Evolutionary conservation across 331 rosid species (phyloP).

Genomic region (Dryas integrifolia): DNA sequence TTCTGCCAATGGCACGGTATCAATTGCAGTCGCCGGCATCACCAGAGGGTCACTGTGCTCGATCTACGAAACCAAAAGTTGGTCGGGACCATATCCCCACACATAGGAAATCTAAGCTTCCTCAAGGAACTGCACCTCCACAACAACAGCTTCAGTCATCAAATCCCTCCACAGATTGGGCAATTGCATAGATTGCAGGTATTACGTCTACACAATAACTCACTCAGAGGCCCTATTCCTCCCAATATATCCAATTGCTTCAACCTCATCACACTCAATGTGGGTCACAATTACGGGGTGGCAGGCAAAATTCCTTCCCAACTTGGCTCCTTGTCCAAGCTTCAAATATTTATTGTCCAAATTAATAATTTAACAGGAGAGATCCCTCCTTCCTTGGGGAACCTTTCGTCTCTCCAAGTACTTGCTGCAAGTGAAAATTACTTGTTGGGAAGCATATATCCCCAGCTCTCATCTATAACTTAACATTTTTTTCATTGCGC

Average conservation of each 20-base stretch:
- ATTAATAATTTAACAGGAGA: background rate
- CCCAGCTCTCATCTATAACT: no score
- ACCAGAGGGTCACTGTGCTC: background rate
- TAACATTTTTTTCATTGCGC: no score
- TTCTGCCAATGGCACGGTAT: constrained; percentile 11
- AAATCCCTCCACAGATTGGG: no score
- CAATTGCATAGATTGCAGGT: no score
- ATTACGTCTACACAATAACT: no score
- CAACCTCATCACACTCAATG: background rate
- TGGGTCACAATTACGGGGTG: background rate
- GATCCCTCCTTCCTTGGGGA: no score
- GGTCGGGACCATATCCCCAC: constrained; percentile 8
- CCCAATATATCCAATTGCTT: constrained; percentile 18
- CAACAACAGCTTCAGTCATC: no score
- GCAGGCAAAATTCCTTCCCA: constrained; percentile 10
- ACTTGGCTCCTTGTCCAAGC: background rate
- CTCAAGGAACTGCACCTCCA: no score
- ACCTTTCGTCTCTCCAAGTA: background rate
- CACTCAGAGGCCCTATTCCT: background rate
- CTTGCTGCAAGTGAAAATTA: background rate
- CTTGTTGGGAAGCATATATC: background rate
- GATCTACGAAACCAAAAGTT: background rate
- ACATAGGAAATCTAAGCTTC: no score
- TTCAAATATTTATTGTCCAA: background rate
- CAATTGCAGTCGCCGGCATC: background rate